Evolutionary conservation across 345 rosid genomes (phyloP).

Genomic region (Noccaea caerulescens): DNA sequence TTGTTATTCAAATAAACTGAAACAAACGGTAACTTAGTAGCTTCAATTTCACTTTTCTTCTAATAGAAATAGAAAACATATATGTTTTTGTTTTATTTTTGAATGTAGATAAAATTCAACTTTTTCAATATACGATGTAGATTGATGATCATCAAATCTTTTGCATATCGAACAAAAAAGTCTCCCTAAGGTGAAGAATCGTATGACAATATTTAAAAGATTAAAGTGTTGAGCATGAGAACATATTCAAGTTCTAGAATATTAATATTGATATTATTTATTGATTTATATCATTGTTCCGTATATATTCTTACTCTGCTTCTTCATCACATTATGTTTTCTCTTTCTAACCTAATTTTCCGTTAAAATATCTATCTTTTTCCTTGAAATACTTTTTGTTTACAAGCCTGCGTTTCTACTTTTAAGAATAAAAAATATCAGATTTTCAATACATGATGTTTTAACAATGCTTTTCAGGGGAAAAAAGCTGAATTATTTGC

Average conservation of each 20-base stretch:
- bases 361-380: neutral
- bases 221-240: slow-evolving; percentile 37
- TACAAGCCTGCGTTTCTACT: neutral
- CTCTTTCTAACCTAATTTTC: slow-evolving; percentile 15
- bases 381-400: neutral
- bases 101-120: slow-evolving; percentile 38
- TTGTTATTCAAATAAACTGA: too few species aligned
- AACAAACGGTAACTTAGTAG: too few species aligned
- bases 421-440: neutral
- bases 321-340: slow-evolving; percentile 39
- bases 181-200: slow-evolving; percentile 35
- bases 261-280: slow-evolving; percentile 9
- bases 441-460: neutral
- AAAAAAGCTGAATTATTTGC: neutral
- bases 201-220: slow-evolving; percentile 33
- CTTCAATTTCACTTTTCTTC: too few species aligned
- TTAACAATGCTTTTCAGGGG: neutral
- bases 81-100: slow-evolving; percentile 4
- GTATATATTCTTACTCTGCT: slow-evolving; percentile 42
- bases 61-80: neutral
- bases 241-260: slow-evolving; percentile 42
- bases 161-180: slow-evolving; percentile 30
- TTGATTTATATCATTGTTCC: slow-evolving; percentile 23
- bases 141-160: slow-evolving; percentile 37
- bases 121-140: slow-evolving; percentile 38